Percentiles rank a stretch among this genome's conserved stretches.
phyloP scores from a whole-genome alignment of 2,329 filamentous ascomycete species.

The Colletotrichum lindemuthianum region DNA sequence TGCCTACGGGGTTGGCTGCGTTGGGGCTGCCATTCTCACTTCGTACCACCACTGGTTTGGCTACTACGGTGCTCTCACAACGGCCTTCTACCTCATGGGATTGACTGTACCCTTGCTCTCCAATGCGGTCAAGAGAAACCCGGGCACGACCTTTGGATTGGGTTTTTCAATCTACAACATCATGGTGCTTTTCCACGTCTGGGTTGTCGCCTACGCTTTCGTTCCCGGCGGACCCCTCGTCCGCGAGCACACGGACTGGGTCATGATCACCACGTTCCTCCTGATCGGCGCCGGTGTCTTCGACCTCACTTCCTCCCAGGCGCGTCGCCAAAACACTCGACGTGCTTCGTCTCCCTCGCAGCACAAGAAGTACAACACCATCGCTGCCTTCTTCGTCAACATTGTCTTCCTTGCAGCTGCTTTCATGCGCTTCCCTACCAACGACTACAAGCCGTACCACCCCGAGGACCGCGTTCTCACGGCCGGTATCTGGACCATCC shows the following conservation, averaged over 20 bases:
- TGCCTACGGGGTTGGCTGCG: constrained; percentile 78
- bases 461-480: constrained; percentile 87
- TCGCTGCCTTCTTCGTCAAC: constrained; percentile 78
- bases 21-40: constrained; percentile 83
- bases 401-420: constrained; percentile 82
- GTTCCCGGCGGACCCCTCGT: constrained; percentile 94
- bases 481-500: constrained; percentile 97
- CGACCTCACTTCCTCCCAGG: constrained; percentile 67
- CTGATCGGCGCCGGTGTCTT: constrained; percentile 87
- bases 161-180: constrained; percentile 94
- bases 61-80: constrained; percentile 82
- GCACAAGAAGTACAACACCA: constrained; percentile 62
- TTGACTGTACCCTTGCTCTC: constrained; percentile 79
- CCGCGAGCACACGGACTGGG: constrained; percentile 93
- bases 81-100: constrained; percentile 85
- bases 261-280: constrained; percentile 89
- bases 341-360: constrained; percentile 47
- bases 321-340: constrained; percentile 50
- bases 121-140: constrained; percentile 79
- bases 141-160: constrained; percentile 83
- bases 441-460: constrained; percentile 93
- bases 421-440: constrained; percentile 90
- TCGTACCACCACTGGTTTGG: constrained; percentile 85
- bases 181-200: constrained; percentile 95
- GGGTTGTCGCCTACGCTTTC: constrained; percentile 98